Percentiles rank a stretch among this genome's conserved stretches.
These are phyloP conservation scores for Suhomyces kilbournensis DNA, from an alignment of 805 yeast species.

Conservation along the genomic window DNA sequence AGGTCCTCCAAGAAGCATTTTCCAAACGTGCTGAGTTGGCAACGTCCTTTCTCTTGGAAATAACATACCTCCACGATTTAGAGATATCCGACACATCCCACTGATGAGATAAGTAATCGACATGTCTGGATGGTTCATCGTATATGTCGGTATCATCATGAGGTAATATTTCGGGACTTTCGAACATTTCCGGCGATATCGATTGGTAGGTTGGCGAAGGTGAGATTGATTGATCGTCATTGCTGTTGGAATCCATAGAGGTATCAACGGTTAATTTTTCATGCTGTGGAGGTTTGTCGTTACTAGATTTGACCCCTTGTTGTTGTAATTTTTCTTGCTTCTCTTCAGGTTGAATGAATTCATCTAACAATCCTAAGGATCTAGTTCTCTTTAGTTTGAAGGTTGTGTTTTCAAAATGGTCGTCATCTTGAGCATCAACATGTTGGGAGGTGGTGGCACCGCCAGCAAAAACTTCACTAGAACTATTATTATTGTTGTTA, in stretches of 20 bases:
- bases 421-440: slow-evolving; percentile 68
- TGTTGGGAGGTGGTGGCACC: slow-evolving; percentile 65
- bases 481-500: slow-evolving; percentile 5
- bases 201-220: not conserved
- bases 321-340: not conserved
- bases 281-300: not conserved
- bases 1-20: slow-evolving; percentile 91
- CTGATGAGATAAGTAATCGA: slow-evolving; percentile 90
- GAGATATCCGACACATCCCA: slow-evolving; percentile 96
- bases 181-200: not conserved
- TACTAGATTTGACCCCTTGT: not conserved
- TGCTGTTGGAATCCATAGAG: not conserved
- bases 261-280: slow-evolving; percentile 1
- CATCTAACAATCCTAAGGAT: slow-evolving; percentile 77
- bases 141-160: slow-evolving; percentile 83
- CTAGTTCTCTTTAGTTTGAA: slow-evolving; percentile 78
- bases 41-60: slow-evolving; percentile 74
- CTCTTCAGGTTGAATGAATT: slow-evolving; percentile 48
- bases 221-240: not conserved
- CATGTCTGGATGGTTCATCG: slow-evolving; percentile 83
- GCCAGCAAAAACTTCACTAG: slow-evolving; percentile 42
- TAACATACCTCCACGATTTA: slow-evolving; percentile 93
- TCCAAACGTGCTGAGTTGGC: slow-evolving; percentile 61
- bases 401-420: slow-evolving; percentile 65
- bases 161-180: slow-evolving; percentile 43